Evolutionary conservation across 2,329 filamentous ascomycete species (phyloP).

Genomic region (Apiospora marii): DNA sequence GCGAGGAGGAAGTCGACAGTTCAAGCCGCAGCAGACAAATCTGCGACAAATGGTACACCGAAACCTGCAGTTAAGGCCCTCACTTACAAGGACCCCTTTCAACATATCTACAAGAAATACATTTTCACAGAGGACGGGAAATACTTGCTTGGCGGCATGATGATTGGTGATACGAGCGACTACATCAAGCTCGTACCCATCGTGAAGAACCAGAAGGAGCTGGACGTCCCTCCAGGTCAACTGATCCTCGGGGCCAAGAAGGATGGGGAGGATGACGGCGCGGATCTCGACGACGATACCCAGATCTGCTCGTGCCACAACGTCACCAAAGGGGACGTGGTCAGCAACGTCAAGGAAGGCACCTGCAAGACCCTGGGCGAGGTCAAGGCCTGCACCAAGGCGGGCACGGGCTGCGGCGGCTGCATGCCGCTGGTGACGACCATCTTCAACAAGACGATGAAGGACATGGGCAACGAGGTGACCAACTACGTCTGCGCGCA

Average conservation of each 20-base stretch:
- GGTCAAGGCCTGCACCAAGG: slow-evolving; percentile 90
- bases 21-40: slow-evolving; percentile 48
- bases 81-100: slow-evolving; percentile 89
- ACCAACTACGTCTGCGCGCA: slow-evolving; percentile 87
- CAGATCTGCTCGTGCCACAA: slow-evolving; percentile 96
- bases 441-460: slow-evolving; percentile 91
- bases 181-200: slow-evolving; percentile 89
- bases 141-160: slow-evolving; percentile 93
- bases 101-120: slow-evolving; percentile 92
- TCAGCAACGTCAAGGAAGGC: slow-evolving; percentile 75
- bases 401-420: slow-evolving; percentile 88
- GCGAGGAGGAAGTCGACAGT: slow-evolving; percentile 50
- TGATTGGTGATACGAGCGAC: slow-evolving; percentile 92
- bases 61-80: slow-evolving; percentile 77
- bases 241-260: slow-evolving; percentile 83
- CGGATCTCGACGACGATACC: slow-evolving; percentile 83
- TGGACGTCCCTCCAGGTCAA: slow-evolving; percentile 81
- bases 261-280: slow-evolving; percentile 75
- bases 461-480: slow-evolving; percentile 84
- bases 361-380: slow-evolving; percentile 83
- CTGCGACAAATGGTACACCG: slow-evolving; percentile 61
- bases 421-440: slow-evolving; percentile 88
- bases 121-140: slow-evolving; percentile 90
- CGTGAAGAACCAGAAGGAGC: slow-evolving; percentile 81
- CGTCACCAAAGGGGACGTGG: slow-evolving; percentile 84